phyloP scores from a whole-genome alignment of 257 asterid species.

The Datura wrightii region DNA sequence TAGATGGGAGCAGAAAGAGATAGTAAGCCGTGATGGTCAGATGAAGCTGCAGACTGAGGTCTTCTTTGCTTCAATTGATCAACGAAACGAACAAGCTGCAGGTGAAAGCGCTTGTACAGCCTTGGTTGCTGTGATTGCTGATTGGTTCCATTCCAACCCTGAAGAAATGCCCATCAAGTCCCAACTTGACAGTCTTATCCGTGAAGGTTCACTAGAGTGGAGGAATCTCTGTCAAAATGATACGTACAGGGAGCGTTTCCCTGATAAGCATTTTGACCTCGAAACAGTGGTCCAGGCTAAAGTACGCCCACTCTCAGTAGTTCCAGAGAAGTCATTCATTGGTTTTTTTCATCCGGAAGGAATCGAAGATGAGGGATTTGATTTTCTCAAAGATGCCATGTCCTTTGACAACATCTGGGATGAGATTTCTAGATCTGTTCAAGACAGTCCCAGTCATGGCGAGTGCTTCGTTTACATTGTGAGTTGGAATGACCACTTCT shows the following conservation, averaged over 20 bases:
- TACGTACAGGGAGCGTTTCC: constrained; percentile 59
- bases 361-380: constrained; percentile 58
- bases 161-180: constrained; percentile 75
- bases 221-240: constrained; percentile 78
- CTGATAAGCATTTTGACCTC: constrained; percentile 90
- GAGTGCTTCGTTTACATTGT: constrained; percentile 59
- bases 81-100: constrained; percentile 80
- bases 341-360: constrained; percentile 85
- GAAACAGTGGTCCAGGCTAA: constrained; percentile 75
- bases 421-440: constrained; percentile 51
- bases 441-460: constrained; percentile 30
- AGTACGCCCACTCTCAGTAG: constrained; percentile 64
- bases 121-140: constrained; percentile 81
- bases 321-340: constrained; percentile 68
- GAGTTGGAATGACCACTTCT: constrained; percentile 92
- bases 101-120: constrained; percentile 94
- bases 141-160: constrained; percentile 68
- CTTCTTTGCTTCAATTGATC: constrained; percentile 88
- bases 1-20: constrained; percentile 74
- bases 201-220: constrained; percentile 89
- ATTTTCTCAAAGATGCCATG: constrained; percentile 78
- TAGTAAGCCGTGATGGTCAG: constrained; percentile 73
- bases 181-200: constrained; percentile 80
- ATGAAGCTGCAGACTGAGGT: constrained; percentile 71
- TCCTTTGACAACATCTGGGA: constrained; percentile 88